These are phyloP conservation scores for Voacanga thouarsii DNA, from an alignment of 257 asterid species.

Conservation along the genomic window DNA sequence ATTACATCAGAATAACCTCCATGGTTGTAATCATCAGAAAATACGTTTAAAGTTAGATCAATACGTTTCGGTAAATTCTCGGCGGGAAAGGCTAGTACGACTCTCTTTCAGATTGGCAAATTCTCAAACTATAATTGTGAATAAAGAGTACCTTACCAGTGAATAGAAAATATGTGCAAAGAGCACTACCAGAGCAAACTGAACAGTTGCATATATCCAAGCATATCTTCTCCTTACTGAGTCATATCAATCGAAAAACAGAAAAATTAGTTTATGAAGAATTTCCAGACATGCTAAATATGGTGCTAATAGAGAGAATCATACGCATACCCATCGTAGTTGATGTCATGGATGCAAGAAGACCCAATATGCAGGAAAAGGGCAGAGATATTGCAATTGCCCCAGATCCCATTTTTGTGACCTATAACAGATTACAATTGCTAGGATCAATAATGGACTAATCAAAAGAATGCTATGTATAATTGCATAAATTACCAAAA, in stretches of 20 bases:
- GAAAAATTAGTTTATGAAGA: slow-evolving; percentile 9
- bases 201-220: slow-evolving; percentile 78
- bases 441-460: slow-evolving; percentile 4
- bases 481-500: slow-evolving; percentile 58
- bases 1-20: background rate
- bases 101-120: background rate
- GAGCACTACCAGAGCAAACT: slow-evolving; percentile 73
- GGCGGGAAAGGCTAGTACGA: background rate
- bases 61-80: background rate
- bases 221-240: slow-evolving; percentile 71
- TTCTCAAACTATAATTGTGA: background rate
- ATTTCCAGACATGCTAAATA: background rate
- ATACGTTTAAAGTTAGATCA: background rate
- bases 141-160: slow-evolving; percentile 49
- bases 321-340: slow-evolving; percentile 78
- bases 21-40: background rate
- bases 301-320: slow-evolving; percentile 3
- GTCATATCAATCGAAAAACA: slow-evolving; percentile 12
- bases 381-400: slow-evolving; percentile 95
- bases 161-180: slow-evolving; percentile 80
- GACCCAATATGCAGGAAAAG: slow-evolving; percentile 91
- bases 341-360: slow-evolving; percentile 93
- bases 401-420: slow-evolving; percentile 68
- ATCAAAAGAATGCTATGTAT: background rate
- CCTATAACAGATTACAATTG: slow-evolving; percentile 37